phyloP scores from a whole-genome alignment of 129 eudicot species.

The Lactuca saligna region DNA sequence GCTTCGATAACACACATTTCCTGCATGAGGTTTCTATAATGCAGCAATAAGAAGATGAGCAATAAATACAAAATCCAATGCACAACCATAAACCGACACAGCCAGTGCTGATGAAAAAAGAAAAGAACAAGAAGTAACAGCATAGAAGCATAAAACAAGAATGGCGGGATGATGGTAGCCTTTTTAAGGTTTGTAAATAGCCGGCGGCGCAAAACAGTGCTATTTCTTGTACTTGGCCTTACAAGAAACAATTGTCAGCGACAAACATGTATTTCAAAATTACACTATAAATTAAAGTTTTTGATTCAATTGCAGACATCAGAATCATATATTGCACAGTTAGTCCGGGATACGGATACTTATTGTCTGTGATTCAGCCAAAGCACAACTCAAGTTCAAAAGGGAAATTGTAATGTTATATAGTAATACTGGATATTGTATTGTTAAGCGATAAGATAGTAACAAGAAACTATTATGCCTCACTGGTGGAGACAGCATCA shows the following conservation, averaged over 20 bases:
- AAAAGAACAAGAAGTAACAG: too few species aligned
- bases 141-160: too few species aligned
- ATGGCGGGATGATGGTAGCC: too few species aligned
- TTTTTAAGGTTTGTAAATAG: too few species aligned
- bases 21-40: too few species aligned
- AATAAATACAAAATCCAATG: too few species aligned
- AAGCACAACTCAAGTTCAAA: constrained; percentile 12
- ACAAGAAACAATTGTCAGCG: not conserved
- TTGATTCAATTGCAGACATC: constrained; percentile 15
- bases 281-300: constrained; percentile 16
- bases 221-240: not conserved
- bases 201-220: too few species aligned
- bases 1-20: too few species aligned
- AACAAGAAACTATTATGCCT: constrained; percentile 32
- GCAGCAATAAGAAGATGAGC: too few species aligned
- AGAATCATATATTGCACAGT: constrained; percentile 22
- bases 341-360: constrained; percentile 6
- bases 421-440: too few species aligned
- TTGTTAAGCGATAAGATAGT: not conserved
- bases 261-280: not conserved
- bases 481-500: constrained; percentile 68
- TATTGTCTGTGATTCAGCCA: constrained; percentile 24
- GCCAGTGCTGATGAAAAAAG: too few species aligned
- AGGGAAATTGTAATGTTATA: not conserved
- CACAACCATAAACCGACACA: too few species aligned